Evolutionary conservation across 208 protist species (phyloP).

Genomic region (Acanthamoeba healyi): DNA sequence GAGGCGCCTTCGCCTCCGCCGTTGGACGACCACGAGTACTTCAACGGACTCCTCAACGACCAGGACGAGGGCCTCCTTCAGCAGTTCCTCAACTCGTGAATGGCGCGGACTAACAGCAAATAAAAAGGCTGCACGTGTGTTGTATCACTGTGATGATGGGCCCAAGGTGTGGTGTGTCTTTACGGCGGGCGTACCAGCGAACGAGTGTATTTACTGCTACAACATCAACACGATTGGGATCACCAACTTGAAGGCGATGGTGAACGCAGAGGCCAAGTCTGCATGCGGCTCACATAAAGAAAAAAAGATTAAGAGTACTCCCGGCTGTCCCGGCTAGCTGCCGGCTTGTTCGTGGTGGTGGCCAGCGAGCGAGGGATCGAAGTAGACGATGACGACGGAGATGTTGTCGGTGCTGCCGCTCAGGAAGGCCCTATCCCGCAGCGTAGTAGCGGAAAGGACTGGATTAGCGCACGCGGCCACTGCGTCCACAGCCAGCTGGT

Average conservation of each 20-base stretch:
- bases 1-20: neutral
- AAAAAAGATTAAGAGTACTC: too few relatives aligned
- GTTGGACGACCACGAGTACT: slow-evolving; percentile 1
- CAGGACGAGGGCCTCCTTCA: neutral
- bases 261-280: too few relatives aligned
- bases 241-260: too few relatives aligned
- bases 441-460: neutral
- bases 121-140: too few relatives aligned
- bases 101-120: too few relatives aligned
- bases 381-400: slow-evolving; percentile 38
- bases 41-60: neutral
- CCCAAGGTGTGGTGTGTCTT: too few relatives aligned
- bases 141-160: too few relatives aligned
- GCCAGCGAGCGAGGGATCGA: neutral
- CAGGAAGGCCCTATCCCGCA: slow-evolving; percentile 69
- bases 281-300: too few relatives aligned
- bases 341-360: neutral
- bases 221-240: too few relatives aligned
- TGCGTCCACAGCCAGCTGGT: slow-evolving; percentile 39
- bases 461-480: neutral
- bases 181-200: too few relatives aligned
- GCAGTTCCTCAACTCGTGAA: neutral
- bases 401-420: slow-evolving; percentile 73
- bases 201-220: too few relatives aligned
- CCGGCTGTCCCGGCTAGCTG: neutral